phyloP scores from a whole-genome alignment of 306 rosid species.

The Trifolium repens region DNA sequence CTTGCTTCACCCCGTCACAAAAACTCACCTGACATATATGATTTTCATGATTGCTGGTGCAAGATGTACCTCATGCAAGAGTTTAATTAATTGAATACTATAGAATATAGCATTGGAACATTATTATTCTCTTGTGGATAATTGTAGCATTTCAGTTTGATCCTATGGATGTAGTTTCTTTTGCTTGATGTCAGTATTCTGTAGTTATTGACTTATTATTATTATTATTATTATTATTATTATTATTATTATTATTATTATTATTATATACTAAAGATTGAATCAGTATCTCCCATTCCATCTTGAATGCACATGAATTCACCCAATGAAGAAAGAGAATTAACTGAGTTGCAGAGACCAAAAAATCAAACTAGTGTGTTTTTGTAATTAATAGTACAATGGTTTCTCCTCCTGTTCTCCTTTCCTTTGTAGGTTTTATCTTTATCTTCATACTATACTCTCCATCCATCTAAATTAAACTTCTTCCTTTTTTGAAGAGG shows the following conservation, averaged over 20 bases:
- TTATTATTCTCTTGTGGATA: neutral
- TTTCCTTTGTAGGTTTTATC: constrained; percentile 14
- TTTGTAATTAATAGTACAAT: neutral
- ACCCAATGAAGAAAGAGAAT: neutral
- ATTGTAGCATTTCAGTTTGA: constrained; percentile 6
- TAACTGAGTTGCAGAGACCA: constrained; percentile 1
- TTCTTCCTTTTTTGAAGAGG: constrained; percentile 11
- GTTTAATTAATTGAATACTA: constrained; percentile 4
- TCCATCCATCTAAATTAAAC: neutral
- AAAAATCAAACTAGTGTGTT: constrained; percentile 2
- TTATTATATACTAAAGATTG: neutral
- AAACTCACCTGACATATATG: constrained; percentile 6
- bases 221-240: no score
- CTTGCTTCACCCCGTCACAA: neutral
- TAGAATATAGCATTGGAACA: constrained; percentile 23
- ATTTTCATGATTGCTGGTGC: neutral
- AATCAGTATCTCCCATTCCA: neutral
- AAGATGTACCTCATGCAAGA: neutral
- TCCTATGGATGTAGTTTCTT: constrained; percentile 11
- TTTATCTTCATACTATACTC: constrained; percentile 16
- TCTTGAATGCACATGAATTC: neutral
- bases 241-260: constrained; percentile 4
- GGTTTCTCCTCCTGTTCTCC: neutral
- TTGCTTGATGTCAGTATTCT: constrained; percentile 10
- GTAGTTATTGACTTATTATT: neutral